These are phyloP conservation scores for Hymenoscyphus salicellus DNA, from an alignment of 2,329 filamentous ascomycete genomes.

Conservation along the genomic window DNA sequence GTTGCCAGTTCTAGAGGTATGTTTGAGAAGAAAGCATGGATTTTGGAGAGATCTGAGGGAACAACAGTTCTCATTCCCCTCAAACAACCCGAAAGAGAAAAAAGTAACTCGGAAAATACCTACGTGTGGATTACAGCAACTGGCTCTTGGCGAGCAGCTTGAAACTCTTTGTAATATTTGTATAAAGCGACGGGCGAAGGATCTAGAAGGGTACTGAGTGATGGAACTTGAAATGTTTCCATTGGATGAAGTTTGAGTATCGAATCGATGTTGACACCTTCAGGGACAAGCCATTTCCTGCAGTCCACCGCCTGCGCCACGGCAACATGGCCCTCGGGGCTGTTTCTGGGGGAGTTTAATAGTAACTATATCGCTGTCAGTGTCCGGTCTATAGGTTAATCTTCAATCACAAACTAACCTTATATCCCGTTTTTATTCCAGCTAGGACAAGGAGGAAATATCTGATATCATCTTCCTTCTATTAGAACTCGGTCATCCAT, in stretches of 20 bases:
- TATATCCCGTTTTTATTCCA: slow-evolving; percentile 12
- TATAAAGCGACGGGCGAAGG: slow-evolving; percentile 4
- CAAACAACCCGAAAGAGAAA: no score
- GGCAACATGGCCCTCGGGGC: not conserved
- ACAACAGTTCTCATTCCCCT: no score
- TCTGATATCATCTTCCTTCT: slow-evolving; percentile 5
- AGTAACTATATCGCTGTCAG: slow-evolving; percentile 5
- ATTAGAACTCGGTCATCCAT: no score
- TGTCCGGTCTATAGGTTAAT: not conserved
- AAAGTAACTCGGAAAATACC: no score
- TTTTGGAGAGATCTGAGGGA: no score
- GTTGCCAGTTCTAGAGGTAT: no score
- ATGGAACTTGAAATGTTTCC: no score
- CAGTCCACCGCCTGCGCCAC: slow-evolving; percentile 5
- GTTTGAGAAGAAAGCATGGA: no score
- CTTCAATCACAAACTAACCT: not conserved
- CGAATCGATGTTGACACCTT: not conserved
- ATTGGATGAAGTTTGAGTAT: not conserved
- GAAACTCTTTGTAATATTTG: not conserved
- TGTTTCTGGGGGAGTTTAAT: slow-evolving; percentile 11
- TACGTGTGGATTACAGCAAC: slow-evolving; percentile 28
- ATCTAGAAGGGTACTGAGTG: not conserved
- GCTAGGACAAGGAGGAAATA: slow-evolving; percentile 7
- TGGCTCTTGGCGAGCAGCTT: not conserved
- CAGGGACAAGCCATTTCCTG: not conserved